Base-by-base conservation (phyloP, 2,329 filamentous ascomycete genomes). In the Nigrograna mackinnonii region DNA sequence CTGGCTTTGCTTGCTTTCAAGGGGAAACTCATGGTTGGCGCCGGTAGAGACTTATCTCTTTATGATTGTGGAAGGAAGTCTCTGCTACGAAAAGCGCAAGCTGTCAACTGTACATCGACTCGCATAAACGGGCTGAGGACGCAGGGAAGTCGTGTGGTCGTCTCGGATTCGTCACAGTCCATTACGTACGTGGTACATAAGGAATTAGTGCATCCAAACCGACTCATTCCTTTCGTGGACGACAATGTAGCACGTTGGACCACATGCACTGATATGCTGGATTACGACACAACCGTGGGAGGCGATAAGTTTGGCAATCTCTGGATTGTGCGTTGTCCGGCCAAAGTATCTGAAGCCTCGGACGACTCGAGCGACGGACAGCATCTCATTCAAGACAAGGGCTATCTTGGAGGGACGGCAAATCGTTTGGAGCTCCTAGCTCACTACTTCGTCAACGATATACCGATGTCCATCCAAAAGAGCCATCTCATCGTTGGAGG, bases 281-380 rank as follows among this genome's bases (percentile, higher is more conserved):
- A 99, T 70, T 99, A 99, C 68, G 94, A 99, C 66, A 95, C 94
- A 1, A 84, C 89, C 18, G 91, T 91, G 3, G 94, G 92, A 24
- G 92, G 92, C 24, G 94, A 99, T 74, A 97, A 96, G 65, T 99
- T 99, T 54, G 95, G 94, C 47, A 99, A 99, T 59, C 72, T 99
- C 13, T 99, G 91, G 85, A 82, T 99, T 33, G 79, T 99, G 21
- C 87, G 94, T 35, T 94, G 89, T 59, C 91, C 92, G 0, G 77
- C 85, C 46, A 94, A 95, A 66, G 85, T 86, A 6, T 95, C 89
- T 26, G 86, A 91, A 52, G 89, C 95, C 65, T 87, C 91, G 0
- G 94, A 99, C 58, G 94, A 96, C 67, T 89, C 95, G 47, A 89
- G 89, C 35, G 89, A 89, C 3, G 92, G 91, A 12, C 84, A 91